These are phyloP conservation scores for Friedmanniomyces simplex DNA, from an alignment of 495 filamentous ascomycete species.

Conservation along the genomic window DNA sequence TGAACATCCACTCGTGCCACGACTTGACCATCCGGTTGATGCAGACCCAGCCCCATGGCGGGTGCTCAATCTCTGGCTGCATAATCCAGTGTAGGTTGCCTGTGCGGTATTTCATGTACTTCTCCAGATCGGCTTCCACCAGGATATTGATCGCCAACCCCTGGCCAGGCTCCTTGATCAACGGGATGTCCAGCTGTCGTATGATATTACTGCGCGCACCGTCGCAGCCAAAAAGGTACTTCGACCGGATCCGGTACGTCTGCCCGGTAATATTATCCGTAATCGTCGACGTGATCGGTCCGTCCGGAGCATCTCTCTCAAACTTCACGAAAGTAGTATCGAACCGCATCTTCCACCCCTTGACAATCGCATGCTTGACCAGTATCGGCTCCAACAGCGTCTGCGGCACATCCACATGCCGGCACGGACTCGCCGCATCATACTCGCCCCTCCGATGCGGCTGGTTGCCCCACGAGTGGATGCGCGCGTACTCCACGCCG, in stretches of 20 bases:
- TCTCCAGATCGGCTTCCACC: conserved; percentile 42
- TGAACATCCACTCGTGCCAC: conserved; percentile 49
- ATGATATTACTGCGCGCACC: conserved; percentile 45
- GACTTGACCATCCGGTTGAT: conserved; percentile 45
- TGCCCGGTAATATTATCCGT: conserved; percentile 34
- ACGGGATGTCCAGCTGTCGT: conserved; percentile 37
- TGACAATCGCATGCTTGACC: conserved; percentile 30
- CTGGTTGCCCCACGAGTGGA: conserved; percentile 44
- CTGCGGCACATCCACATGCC: conserved; percentile 38
- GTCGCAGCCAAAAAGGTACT: conserved; percentile 50
- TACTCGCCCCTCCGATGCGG: conserved; percentile 43
- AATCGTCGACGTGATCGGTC: conserved; percentile 32
- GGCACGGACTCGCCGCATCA: conserved; percentile 36
- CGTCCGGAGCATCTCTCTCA: conserved; percentile 18
- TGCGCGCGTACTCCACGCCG: conserved; percentile 44
- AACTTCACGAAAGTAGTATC: conserved; percentile 31
- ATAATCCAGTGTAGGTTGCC: conserved; percentile 51
- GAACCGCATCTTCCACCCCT: conserved; percentile 35
- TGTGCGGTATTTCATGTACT: conserved; percentile 37
- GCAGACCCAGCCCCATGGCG: conserved; percentile 33
- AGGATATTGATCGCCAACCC: conserved; percentile 46
- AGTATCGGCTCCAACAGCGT: conserved; percentile 38
- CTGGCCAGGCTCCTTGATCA: conserved; percentile 42
- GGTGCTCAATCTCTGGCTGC: conserved; percentile 37
- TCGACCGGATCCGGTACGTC: conserved; percentile 38